Evolutionary conservation across 164 flowering plant species (phyloP), one percentile per base, ranked within the genome.

Genomic region (Echeveria elegans): DNA sequence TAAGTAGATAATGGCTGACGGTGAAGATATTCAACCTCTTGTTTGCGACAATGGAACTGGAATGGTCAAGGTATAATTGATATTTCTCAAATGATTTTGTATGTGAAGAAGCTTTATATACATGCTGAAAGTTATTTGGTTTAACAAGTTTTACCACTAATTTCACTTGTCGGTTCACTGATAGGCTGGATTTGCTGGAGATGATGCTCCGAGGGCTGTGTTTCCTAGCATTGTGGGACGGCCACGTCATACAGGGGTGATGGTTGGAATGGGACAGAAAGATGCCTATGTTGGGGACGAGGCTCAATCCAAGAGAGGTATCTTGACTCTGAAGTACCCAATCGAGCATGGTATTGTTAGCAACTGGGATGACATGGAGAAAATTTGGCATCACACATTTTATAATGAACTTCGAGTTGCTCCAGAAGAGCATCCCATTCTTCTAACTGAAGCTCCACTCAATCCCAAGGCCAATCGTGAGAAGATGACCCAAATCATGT

Each of bases 301-400:
- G 15, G 47, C 47, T 43, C 47, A 43, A 2, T 43, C 47, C 0
- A 43, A 43, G 47, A 43, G 47, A 41, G 47, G 47, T 41, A 41
- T 41, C 16, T 69, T 85, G 31, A 82, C 88, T 37, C 63, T 85
- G 72, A 87, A 87, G 66, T 87, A 87, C 74, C 89, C 92, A 1
- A 87, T 87, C 75, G 92, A 87, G 77, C 92, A 87, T 77, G 92
- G 92, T 68, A 87, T 85, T 71, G 92, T 87, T 52, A 87, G 79
- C 78, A 87, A 87, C 65, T 87, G 92, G 92, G 92, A 87, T 78
- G 92, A 87, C 73, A 50, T 50, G 56, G 56, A 50, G 56, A 50
- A 50, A 50, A 50, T 50, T 9, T 50, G 56, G 56, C 56, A 50
- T 50, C 56, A 50, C 56, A 50, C 56, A 5, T 50, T 50, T 5